phyloP scores from a whole-genome alignment of 495 filamentous ascomycete species.

The Cladorrhinum samala region DNA sequence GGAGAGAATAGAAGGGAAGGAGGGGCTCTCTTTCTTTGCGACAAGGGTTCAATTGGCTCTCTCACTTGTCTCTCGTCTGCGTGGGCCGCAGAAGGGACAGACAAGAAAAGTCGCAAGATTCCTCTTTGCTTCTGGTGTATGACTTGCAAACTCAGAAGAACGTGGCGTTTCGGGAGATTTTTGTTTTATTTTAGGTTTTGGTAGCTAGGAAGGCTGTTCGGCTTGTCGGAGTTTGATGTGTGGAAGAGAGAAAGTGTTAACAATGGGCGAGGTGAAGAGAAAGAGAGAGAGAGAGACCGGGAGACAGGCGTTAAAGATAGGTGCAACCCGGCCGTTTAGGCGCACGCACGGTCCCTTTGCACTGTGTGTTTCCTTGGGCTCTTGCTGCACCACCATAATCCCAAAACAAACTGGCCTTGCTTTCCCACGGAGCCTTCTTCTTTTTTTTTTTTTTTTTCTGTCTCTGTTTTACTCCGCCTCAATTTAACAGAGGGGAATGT shows the following conservation, averaged over 20 bases:
- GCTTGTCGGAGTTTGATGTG: background rate
- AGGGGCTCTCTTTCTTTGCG: conserved; percentile 7
- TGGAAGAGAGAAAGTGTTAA: background rate
- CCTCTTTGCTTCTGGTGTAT: too few relatives aligned
- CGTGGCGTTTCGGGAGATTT: too few relatives aligned
- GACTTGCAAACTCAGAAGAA: too few relatives aligned
- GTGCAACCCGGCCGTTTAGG: too few relatives aligned
- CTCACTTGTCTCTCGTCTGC: background rate
- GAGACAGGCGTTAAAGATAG: too few relatives aligned
- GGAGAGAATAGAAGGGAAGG: background rate
- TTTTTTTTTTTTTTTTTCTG: background rate
- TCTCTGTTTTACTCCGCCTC: background rate
- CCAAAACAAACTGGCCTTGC: background rate
- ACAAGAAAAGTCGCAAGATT: background rate
- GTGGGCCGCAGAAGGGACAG: background rate
- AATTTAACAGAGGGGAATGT: too few relatives aligned
- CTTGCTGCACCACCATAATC: background rate
- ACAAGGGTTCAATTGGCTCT: background rate
- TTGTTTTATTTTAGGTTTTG: background rate
- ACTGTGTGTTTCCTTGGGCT: background rate
- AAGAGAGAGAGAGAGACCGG: too few relatives aligned
- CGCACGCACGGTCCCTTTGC: background rate
- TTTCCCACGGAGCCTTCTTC: background rate
- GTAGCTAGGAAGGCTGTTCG: background rate
- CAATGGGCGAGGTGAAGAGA: background rate